These are phyloP conservation scores for Cercospora zeina DNA, from an alignment of 2,329 filamentous ascomycete species.

Conservation along the genomic window DNA sequence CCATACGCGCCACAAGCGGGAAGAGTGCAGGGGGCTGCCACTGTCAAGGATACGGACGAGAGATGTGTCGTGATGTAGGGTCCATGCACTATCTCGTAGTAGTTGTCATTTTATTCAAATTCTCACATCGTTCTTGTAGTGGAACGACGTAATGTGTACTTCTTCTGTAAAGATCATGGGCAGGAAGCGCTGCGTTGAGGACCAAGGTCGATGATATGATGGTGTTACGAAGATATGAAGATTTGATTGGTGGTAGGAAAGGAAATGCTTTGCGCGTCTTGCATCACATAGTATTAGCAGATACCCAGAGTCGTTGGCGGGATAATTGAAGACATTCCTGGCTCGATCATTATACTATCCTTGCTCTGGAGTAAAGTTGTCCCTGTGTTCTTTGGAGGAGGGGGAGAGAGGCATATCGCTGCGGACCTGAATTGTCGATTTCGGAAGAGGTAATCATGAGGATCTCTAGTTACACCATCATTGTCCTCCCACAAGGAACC, in stretches of 20 bases:
- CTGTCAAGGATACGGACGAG: conserved; percentile 39
- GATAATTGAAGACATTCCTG: background rate
- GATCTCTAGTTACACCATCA: too few species aligned
- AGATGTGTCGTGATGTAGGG: conserved; percentile 53
- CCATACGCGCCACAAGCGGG: conserved; percentile 15
- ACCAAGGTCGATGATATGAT: background rate
- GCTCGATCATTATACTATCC: background rate
- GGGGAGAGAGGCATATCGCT: too few species aligned
- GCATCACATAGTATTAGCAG: background rate
- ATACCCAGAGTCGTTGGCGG: background rate
- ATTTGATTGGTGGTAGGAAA: background rate
- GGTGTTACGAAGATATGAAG: background rate
- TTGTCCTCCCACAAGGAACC: too few species aligned
- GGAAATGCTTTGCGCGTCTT: background rate
- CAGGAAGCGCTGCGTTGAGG: background rate
- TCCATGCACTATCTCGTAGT: conserved; percentile 10
- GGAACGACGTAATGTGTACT: background rate
- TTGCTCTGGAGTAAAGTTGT: too few species aligned
- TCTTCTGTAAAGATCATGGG: background rate
- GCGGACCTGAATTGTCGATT: too few species aligned
- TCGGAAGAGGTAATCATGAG: too few species aligned
- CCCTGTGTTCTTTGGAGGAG: too few species aligned
- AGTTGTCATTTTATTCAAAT: background rate
- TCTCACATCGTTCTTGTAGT: background rate
- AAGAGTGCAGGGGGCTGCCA: conserved; percentile 28